Conservation (phyloP, 208 protist species). For the Trypanosoma boissoni region DNA sequence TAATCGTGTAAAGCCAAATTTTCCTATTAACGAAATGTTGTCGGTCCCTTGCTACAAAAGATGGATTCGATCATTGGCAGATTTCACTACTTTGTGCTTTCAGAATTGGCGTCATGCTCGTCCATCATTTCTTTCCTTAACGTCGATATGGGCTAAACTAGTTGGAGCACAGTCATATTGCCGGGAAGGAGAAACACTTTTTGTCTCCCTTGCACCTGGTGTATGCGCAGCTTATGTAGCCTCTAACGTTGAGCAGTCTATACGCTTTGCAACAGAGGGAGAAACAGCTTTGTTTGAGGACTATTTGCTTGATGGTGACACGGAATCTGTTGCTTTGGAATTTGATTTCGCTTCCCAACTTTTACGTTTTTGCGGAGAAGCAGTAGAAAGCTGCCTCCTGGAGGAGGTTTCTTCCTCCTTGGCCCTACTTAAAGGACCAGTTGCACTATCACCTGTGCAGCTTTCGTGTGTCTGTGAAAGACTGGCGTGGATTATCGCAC, state of each 20-base stretch:
- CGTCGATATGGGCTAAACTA: slow-evolving; percentile 28
- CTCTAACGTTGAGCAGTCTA: slow-evolving; percentile 25
- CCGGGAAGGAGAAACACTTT: slow-evolving; percentile 18
- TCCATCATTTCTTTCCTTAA: slow-evolving; percentile 25
- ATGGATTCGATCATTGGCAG: slow-evolving; percentile 29
- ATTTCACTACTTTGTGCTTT: slow-evolving; percentile 28
- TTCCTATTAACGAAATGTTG: slow-evolving; percentile 46
- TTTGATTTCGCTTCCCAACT: slow-evolving; percentile 38
- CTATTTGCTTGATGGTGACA: slow-evolving; percentile 41
- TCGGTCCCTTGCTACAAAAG: slow-evolving; percentile 22
- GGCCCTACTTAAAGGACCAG: neutral
- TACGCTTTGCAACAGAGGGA: slow-evolving; percentile 9
- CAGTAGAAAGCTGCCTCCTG: slow-evolving; percentile 19
- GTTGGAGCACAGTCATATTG: slow-evolving; percentile 28
- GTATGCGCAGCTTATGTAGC: slow-evolving; percentile 24
- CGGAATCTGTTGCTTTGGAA: slow-evolving; percentile 39
- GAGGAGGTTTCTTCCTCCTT: slow-evolving; percentile 6
- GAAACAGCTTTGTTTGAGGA: slow-evolving; percentile 21
- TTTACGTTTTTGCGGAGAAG: slow-evolving; percentile 35
- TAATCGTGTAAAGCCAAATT: slow-evolving; percentile 63
- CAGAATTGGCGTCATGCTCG: slow-evolving; percentile 28
- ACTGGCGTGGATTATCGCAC: slow-evolving; percentile 23
- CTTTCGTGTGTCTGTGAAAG: slow-evolving; percentile 20
- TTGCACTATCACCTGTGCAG: neutral
- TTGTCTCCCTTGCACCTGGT: slow-evolving; percentile 20